phyloP scores from a whole-genome alignment of 805 yeast genomes.

The Allodekkera sacchari region DNA sequence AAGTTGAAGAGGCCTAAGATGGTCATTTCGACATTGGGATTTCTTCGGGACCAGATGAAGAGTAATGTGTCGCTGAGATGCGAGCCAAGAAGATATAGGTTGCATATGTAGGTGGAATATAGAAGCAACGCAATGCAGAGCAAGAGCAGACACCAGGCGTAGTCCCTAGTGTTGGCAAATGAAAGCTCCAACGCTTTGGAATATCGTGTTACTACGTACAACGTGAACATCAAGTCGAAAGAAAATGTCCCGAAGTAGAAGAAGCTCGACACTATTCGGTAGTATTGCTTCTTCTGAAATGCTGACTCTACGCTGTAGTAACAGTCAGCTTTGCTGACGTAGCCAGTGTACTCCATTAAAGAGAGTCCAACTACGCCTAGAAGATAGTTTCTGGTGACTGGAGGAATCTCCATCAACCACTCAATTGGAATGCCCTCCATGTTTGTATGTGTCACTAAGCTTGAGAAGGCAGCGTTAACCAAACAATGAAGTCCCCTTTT shows the following conservation, averaged over 20 bases:
- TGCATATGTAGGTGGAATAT: constrained; percentile 21
- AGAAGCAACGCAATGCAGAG: constrained; percentile 23
- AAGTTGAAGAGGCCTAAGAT: constrained; percentile 34
- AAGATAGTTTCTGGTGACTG: constrained; percentile 34
- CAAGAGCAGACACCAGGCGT: constrained; percentile 29
- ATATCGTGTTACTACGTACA: constrained; percentile 30
- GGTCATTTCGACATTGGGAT: constrained; percentile 31
- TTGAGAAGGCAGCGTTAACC: not conserved
- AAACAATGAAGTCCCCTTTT: no score
- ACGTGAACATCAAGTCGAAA: constrained; percentile 24
- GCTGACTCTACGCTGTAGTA: constrained; percentile 30
- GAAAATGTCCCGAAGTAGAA: constrained; percentile 34
- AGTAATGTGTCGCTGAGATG: constrained; percentile 29
- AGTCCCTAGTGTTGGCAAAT: constrained; percentile 25
- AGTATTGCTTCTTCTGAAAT: constrained; percentile 29
- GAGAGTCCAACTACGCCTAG: constrained; percentile 26
- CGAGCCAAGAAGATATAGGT: constrained; percentile 29
- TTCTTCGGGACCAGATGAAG: constrained; percentile 40
- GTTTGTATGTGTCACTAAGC: not conserved
- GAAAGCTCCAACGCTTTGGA: constrained; percentile 32
- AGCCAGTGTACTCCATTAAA: constrained; percentile 25
- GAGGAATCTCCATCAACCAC: constrained; percentile 35
- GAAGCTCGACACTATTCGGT: constrained; percentile 30
- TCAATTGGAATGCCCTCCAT: constrained; percentile 32
- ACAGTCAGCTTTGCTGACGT: constrained; percentile 23